These are phyloP conservation scores for Dujonia santamariae DNA, from an alignment of 1,139 yeast species.

Conservation along the genomic window DNA sequence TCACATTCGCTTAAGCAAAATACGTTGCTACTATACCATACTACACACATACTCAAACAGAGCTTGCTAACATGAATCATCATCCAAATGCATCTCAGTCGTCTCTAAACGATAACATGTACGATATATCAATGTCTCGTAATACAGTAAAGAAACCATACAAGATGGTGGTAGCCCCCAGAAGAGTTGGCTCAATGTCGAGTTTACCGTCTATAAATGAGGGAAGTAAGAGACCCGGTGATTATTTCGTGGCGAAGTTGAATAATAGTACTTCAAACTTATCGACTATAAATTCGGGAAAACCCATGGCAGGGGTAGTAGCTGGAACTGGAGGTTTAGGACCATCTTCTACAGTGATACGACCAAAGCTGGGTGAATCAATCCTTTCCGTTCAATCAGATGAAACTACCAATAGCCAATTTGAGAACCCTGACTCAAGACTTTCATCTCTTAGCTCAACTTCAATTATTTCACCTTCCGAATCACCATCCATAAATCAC, in stretches of 20 bases:
- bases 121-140: constrained; percentile 11
- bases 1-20: constrained; percentile 2
- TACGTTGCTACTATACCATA: constrained; percentile 1
- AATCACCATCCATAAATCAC: constrained; percentile 18
- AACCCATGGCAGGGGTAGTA: too few species aligned
- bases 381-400: constrained; percentile 37
- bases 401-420: constrained; percentile 30
- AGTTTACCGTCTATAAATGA: constrained; percentile 13
- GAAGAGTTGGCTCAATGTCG: constrained; percentile 27
- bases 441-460: constrained; percentile 38
- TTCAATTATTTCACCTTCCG: constrained; percentile 25
- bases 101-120: constrained; percentile 19
- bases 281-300: too few species aligned
- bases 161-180: constrained; percentile 15
- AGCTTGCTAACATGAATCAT: constrained; percentile 14
- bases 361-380: constrained; percentile 39
- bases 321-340: too few species aligned
- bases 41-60: neutral
- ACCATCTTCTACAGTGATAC: constrained; percentile 9
- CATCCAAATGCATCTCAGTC: constrained; percentile 17
- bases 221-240: constrained; percentile 38
- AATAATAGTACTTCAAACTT: constrained; percentile 11
- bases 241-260: constrained; percentile 37
- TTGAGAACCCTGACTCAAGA: constrained; percentile 35
- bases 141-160: constrained; percentile 2